Percentiles rank a stretch among this genome's conserved stretches.
Conservation (phyloP, 345 rosid species). For the Trapa bicornis region DNA sequence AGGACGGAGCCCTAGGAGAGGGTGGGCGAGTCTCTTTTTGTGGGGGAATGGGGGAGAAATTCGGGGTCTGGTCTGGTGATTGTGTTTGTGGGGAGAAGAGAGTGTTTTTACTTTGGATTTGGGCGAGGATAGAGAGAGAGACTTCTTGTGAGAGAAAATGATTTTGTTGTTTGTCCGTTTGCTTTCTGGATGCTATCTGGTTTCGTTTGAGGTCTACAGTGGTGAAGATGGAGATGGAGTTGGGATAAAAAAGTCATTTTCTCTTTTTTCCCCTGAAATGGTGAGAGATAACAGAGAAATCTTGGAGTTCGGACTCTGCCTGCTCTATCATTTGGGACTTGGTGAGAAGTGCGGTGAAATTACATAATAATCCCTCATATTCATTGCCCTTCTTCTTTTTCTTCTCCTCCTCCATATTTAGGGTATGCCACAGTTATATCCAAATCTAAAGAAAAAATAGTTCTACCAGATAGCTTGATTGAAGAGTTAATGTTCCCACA, state of each 20-base stretch:
- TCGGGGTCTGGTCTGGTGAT: conserved; percentile 14
- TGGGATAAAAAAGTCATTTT: not conserved
- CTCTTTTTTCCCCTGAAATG: too few relatives aligned
- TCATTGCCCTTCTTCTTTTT: too few relatives aligned
- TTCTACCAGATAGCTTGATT: too few relatives aligned
- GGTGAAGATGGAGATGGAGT: not conserved
- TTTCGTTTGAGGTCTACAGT: not conserved
- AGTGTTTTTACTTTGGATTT: too few relatives aligned
- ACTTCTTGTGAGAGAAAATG: not conserved
- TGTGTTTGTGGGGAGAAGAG: conserved; percentile 6
- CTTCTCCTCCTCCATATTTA: too few relatives aligned
- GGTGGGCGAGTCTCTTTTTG: not conserved
- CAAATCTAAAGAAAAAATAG: too few relatives aligned
- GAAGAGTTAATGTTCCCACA: conserved; percentile 6
- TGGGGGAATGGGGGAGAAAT: not conserved
- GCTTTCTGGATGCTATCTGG: conserved; percentile 1
- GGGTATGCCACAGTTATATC: too few relatives aligned
- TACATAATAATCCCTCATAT: too few relatives aligned
- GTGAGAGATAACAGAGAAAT: too few relatives aligned
- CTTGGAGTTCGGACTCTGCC: too few relatives aligned
- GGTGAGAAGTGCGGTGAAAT: too few relatives aligned
- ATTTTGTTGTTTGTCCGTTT: conserved; percentile 3
- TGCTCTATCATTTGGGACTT: too few relatives aligned
- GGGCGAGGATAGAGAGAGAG: not conserved
- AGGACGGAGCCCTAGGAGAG: conserved; percentile 1